Evolutionary conservation across 495 filamentous ascomycete genomes (phyloP), one percentile per base, ranked within the genome.

Genomic region (Penicillium flavigenum): DNA sequence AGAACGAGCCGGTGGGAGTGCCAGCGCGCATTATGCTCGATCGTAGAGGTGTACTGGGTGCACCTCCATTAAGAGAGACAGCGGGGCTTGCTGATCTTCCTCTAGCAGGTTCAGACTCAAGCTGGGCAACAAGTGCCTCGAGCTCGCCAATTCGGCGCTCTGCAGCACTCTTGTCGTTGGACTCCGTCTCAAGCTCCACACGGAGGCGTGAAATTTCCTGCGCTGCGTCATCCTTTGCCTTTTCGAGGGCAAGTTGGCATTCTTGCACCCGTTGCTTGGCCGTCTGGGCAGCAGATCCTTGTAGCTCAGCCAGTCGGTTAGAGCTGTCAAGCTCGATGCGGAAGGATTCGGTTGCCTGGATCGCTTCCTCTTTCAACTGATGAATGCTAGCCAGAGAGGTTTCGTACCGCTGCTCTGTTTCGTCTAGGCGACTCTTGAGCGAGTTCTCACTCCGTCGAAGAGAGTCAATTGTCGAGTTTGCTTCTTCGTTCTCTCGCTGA

Each of bases 401-500:
- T 53, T 98, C 90, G 1, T 88, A 86, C 68, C 95, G 96, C 51
- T 87, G 86, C 59, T 90, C 88, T 0, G 93, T 77, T 57, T 96
- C 92, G 22, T 92, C 88, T 31, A 96, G 72, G 20, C 90, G 85
- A 51, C 84, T 83, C 64, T 93, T 88, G 46, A 96, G 81, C 19
- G 83, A 82, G 54, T 90, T 86, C 69, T 96, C 90, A 43, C 83
- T 91, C 17, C 88, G 84, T 56, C 86, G 85, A 4, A 94, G 78
- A 10, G 87, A 84, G 50, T 96, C 90, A 43, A 92, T 80, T 9
- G 74, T 88, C 9, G 86, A 84, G 58, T 78, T 85, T 26, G 88
- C 83, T 61, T 98, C 93, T 54, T 97, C 93, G 60, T 92, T 89
- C 48, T 88, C 82, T 16, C 90, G 88, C 67, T 97, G 90, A 29